phyloP scores from a whole-genome alignment of 805 yeast species.

The Saccharomycopsis javanensis region DNA sequence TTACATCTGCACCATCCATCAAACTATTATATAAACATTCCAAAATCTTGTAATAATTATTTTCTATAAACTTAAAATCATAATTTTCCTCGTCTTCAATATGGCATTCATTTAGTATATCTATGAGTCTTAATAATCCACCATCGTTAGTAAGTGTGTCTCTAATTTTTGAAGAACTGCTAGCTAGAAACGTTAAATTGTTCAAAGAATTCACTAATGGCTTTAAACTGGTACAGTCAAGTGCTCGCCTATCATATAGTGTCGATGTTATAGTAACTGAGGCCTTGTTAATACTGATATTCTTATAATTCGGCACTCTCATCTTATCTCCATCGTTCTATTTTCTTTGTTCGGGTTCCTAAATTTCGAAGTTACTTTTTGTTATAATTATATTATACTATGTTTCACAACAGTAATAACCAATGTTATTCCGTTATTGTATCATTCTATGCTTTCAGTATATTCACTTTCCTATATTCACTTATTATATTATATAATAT shows the following conservation, averaged over 20 bases:
- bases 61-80: conserved; percentile 16
- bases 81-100: conserved; percentile 22
- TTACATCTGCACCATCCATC: neutral
- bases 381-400: too few species aligned
- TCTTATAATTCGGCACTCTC: conserved; percentile 86
- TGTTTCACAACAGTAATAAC: too few species aligned
- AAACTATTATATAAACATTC: neutral
- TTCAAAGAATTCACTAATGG: conserved; percentile 89
- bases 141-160: conserved; percentile 87
- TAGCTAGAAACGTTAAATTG: conserved; percentile 78
- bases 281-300: conserved; percentile 72
- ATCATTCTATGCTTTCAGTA: too few species aligned
- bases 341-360: neutral
- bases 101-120: conserved; percentile 75
- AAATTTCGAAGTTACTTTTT: neutral
- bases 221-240: conserved; percentile 80
- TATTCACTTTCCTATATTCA: too few species aligned
- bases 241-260: conserved; percentile 83
- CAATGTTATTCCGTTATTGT: too few species aligned
- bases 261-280: conserved; percentile 87
- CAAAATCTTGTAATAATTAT: conserved; percentile 13
- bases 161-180: conserved; percentile 79
- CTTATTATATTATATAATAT: too few species aligned
- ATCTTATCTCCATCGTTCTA: conserved; percentile 28
- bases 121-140: conserved; percentile 80